Evolutionary conservation across 139 green algal genomes (phyloP), one percentile per base, ranked within the genome.

Genomic region (Zygnema cylindricum): DNA sequence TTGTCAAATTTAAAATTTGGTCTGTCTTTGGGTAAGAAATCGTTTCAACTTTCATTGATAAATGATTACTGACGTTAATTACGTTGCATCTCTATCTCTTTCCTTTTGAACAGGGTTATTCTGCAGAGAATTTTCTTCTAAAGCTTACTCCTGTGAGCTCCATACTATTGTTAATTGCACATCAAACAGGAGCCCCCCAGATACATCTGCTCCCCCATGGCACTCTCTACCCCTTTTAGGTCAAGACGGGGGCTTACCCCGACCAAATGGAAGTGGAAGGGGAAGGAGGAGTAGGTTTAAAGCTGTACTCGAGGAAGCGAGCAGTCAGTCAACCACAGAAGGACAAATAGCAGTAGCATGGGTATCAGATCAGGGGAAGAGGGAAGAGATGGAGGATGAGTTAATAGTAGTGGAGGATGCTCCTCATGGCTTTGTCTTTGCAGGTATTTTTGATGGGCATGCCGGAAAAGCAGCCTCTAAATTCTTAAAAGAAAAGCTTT

Each of bases 361-460:
- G n/a, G n/a, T n/a, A n/a, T n/a, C n/a, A n/a, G n/a, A n/a, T n/a
- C n/a, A n/a, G n/a, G n/a, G n/a, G n/a, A n/a, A n/a, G n/a, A n/a
- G n/a, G n/a, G n/a, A n/a, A n/a, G n/a, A n/a, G n/a, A n/a, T n/a
- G n/a, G n/a, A n/a, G n/a, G n/a, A n/a, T n/a, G n/a, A n/a, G n/a
- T 63, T 63, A 63, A 63, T 85, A 33, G 82, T 88, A 7, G 30
- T 86, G 11, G 55, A 89, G 1, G 84, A 89, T 39, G 79, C 75
- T 25, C 40, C 76, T 42, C 25, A 30, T 7, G 84, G 84, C 23
- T 89, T 89, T 63, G 35, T 49, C 30, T 89, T 86, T 32, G 84
- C 84, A n/a, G 84, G 33, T 23, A 33, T 89, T 1, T 89, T 89
- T 39, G 84, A 89, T 76, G 84, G 84, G 35, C 84, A 89, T 76